phyloP scores from a whole-genome alignment of 1,284 basidiomycete genomes.

The Irpex sp. region DNA sequence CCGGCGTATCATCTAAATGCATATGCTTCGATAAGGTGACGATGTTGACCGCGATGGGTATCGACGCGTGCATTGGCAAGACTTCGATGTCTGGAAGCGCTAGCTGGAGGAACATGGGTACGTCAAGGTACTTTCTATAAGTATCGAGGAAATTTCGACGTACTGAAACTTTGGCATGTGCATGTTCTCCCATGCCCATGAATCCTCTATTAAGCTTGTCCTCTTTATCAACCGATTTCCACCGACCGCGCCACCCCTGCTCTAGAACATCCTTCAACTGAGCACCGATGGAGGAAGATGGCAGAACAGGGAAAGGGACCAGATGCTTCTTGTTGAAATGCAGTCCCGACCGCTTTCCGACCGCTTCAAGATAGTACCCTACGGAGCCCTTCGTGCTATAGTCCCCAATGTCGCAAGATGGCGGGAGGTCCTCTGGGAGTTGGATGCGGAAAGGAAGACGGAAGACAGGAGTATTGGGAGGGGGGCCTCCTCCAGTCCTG shows the following conservation, averaged over 20 bases:
- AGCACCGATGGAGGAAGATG: background rate
- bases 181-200: conserved; percentile 15
- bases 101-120: conserved; percentile 7
- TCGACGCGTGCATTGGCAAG: conserved; percentile 11
- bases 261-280: background rate
- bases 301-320: background rate
- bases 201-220: conserved; percentile 16
- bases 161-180: conserved; percentile 14
- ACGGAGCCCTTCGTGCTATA: background rate
- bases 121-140: no score
- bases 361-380: background rate
- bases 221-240: conserved; percentile 4
- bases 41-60: conserved; percentile 15
- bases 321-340: background rate
- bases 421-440: conserved; percentile 16
- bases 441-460: conserved; percentile 18
- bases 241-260: conserved; percentile 3
- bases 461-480: conserved; percentile 16
- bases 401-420: conserved; percentile 16
- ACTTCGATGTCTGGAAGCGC: conserved; percentile 9
- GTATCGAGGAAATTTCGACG: background rate
- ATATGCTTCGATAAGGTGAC: conserved; percentile 12
- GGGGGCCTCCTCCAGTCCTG: conserved; percentile 16
- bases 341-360: background rate
- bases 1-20: conserved; percentile 7